Conservation (phyloP, 768 basidiomycete genomes). For the Lanmaoa pseudosensibilis region DNA sequence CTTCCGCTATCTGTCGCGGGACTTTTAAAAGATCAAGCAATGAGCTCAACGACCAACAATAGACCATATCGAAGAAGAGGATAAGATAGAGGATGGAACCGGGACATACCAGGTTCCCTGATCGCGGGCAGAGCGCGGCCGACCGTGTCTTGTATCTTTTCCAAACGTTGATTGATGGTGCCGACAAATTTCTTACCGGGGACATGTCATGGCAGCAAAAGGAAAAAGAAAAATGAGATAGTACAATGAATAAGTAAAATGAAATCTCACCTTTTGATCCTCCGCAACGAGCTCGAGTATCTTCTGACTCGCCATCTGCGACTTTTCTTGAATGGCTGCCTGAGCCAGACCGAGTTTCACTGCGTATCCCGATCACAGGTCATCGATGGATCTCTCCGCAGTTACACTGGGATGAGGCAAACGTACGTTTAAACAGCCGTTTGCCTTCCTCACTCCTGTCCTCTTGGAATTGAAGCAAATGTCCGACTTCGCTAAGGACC, state of each 20-base stretch:
- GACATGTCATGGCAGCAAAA: not conserved
- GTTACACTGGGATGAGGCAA: not conserved
- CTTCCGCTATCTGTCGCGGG: conserved; percentile 10
- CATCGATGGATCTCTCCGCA: not conserved
- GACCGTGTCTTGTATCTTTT: conserved; percentile 13
- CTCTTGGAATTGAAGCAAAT: conserved; percentile 22
- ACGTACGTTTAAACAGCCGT: conserved; percentile 11
- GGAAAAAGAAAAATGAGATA: no score
- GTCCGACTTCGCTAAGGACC: conserved; percentile 11
- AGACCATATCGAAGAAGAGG: not conserved
- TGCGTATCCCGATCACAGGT: not conserved
- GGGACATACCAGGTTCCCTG: conserved; percentile 6
- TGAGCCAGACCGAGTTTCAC: conserved; percentile 14
- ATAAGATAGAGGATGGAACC: not conserved
- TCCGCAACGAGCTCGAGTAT: conserved; percentile 17
- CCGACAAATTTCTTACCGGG: conserved; percentile 8
- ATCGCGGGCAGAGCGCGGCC: conserved; percentile 14
- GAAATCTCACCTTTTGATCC: conserved; percentile 12
- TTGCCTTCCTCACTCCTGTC: conserved; percentile 19
- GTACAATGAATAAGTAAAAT: not conserved
- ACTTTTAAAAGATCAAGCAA: not conserved
- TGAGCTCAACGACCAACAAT: not conserved
- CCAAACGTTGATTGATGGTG: conserved; percentile 15
- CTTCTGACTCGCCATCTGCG: conserved; percentile 11
- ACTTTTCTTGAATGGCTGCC: conserved; percentile 19